These are phyloP conservation scores for Sphagnum magellanicum DNA, from an alignment of 228 moss, liverwort and hornwort genomes.

Conservation along the genomic window DNA sequence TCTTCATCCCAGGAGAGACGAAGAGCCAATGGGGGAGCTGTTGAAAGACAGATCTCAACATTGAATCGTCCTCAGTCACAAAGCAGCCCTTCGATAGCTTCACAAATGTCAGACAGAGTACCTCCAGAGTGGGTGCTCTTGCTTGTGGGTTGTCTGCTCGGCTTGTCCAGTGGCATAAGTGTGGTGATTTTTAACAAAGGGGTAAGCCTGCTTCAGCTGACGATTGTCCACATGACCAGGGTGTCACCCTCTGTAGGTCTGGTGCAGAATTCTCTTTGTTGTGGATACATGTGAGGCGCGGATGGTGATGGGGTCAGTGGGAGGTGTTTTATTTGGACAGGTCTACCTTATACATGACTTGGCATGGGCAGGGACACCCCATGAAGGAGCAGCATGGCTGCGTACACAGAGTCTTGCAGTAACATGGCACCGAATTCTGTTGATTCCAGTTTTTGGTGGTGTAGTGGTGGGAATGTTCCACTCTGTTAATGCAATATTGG, in stretches of 20 bases:
- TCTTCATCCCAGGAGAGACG: conserved; percentile 4
- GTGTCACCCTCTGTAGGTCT: background rate
- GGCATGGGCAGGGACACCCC: conserved; percentile 81
- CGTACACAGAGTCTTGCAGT: conserved; percentile 68
- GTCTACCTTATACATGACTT: conserved; percentile 77
- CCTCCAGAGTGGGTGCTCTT: conserved; percentile 97
- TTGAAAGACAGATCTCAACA: conserved; percentile 18
- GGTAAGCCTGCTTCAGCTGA: conserved; percentile 37
- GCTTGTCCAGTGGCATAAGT: conserved; percentile 82
- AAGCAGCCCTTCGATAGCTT: conserved; percentile 50
- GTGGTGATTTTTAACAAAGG: conserved; percentile 83
- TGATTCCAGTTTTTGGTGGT: conserved; percentile 82
- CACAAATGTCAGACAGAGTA: conserved; percentile 53
- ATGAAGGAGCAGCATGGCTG: conserved; percentile 84
- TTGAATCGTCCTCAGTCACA: conserved; percentile 11
- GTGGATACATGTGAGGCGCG: background rate
- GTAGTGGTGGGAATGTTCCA: conserved; percentile 85
- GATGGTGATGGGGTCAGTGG: background rate
- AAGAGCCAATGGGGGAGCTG: conserved; percentile 6
- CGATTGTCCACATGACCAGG: background rate
- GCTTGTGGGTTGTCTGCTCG: conserved; percentile 78
- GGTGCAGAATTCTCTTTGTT: background rate
- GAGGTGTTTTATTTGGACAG: conserved; percentile 14
- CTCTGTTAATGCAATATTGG: conserved; percentile 50
- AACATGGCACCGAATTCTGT: conserved; percentile 73